Evolutionary conservation across 2,329 filamentous ascomycete species (phyloP).

Genomic region (Drechmeria coniospora): DNA sequence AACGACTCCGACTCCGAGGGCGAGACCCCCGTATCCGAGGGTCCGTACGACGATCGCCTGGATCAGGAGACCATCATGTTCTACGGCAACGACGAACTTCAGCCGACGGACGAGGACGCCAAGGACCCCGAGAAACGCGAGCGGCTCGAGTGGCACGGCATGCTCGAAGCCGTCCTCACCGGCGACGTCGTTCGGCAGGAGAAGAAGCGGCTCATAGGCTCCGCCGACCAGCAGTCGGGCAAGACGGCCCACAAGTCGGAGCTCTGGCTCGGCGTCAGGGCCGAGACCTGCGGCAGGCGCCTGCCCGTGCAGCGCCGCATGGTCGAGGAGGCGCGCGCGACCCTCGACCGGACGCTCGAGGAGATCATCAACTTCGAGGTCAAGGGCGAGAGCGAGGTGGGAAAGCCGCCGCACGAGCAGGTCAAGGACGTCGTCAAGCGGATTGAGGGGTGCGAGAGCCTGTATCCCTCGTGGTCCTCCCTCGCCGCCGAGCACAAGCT

Average conservation of each 20-base stretch:
- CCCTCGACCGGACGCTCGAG: conserved; percentile 62
- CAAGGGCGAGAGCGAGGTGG: conserved; percentile 80
- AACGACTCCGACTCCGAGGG: conserved; percentile 80
- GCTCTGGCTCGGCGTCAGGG: conserved; percentile 78
- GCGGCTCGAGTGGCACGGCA: conserved; percentile 91
- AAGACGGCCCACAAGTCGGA: conserved; percentile 58
- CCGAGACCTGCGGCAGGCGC: conserved; percentile 70
- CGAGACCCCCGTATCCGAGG: conserved; percentile 74
- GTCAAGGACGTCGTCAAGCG: conserved; percentile 79
- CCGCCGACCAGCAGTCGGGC: conserved; percentile 41
- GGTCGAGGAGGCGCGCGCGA: conserved; percentile 67
- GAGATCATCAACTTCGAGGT: conserved; percentile 88
- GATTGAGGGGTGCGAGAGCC: conserved; percentile 73
- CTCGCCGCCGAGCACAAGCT: conserved; percentile 62
- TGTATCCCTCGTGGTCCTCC: conserved; percentile 69
- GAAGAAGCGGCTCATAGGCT: conserved; percentile 85
- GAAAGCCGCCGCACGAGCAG: conserved; percentile 76
- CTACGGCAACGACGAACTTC: conserved; percentile 76
- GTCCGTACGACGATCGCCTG: conserved; percentile 71
- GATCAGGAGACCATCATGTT: conserved; percentile 90
- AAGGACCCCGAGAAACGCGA: conserved; percentile 79
- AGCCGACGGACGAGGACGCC: conserved; percentile 79
- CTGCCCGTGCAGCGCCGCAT: conserved; percentile 73
- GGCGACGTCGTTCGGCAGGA: conserved; percentile 96
- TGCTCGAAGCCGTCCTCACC: conserved; percentile 88